Evolutionary conservation across 2,329 filamentous ascomycete genomes (phyloP), one percentile per base, ranked within the genome.

Genomic region (Cladosporium sp.): DNA sequence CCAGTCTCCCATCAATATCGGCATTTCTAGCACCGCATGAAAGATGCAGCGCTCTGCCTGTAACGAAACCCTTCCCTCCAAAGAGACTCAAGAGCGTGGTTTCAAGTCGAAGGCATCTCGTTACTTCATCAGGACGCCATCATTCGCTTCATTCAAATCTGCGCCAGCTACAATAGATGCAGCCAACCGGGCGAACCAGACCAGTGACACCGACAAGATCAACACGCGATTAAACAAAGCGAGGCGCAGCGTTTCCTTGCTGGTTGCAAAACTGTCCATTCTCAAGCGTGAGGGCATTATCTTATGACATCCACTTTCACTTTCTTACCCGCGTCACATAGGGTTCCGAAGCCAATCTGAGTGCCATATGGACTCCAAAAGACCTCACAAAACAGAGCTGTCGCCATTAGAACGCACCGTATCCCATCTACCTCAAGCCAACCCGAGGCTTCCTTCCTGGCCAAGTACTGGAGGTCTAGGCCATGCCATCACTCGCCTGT

Each of bases 61-160:
- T 25, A 22, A 47, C 15, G 52, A 25, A 10, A 55, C 15, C 32
- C 32, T 32, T 45, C 28, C 40, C 34, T 36, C 15, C 40, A 55
- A 25, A 37, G 28, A 45, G 24, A 10, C 52, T n/a, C 20, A 47
- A 36, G 40, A 45, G 28, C 52, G 32, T 40, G 24, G 52, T 20
- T 47, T 55, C 25, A 55, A 55, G 39, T 25, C 40, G 22, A 55
- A 55, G n/a, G 52, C 52, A 36, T 55, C 52, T 55, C 40, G 40
- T 25, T 47, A 37, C n/a, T 47, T 55, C 52, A 47, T 17, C 25
- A 40, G 52, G 8, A 55, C 40, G 37, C 52, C 40, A 7, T 55
- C 52, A 17, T 55, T 55, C 15, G 52, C 52, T 47, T 55, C 52
- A 8, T 47, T 47, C 52, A 55, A 32, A 17, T 55, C 52, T 10